Conservation (phyloP, 2,329 filamentous ascomycete genomes). For the Paraconiothyrium sp. region DNA sequence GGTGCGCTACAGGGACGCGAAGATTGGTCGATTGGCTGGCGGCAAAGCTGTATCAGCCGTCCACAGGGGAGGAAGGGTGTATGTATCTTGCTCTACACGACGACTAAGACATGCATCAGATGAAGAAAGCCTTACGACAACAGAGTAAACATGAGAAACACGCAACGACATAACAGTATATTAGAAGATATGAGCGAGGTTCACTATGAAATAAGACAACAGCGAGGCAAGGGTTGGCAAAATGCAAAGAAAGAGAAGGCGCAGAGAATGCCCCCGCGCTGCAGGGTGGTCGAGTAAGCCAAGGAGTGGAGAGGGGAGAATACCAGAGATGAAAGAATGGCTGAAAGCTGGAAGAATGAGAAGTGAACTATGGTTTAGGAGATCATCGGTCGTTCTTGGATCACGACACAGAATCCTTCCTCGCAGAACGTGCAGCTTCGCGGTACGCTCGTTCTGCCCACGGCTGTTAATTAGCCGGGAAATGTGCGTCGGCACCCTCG, state of each 20-base stretch:
- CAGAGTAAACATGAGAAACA: not conserved
- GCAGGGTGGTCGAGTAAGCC: not conserved
- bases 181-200: not conserved
- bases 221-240: not conserved
- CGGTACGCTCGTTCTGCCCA: constrained; percentile 4
- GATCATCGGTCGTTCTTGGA: not conserved
- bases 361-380: not conserved
- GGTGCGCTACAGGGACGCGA: not conserved
- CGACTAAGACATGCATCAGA: not conserved
- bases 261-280: not conserved
- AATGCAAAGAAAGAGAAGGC: not conserved
- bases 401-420: constrained; percentile 7
- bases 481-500: constrained; percentile 6
- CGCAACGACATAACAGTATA: not conserved
- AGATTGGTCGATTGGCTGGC: not conserved
- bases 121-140: not conserved
- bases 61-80: too few species aligned
- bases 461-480: constrained; percentile 8
- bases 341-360: not conserved
- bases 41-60: too few species aligned
- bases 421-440: not conserved
- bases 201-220: not conserved
- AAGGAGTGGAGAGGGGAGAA: not conserved
- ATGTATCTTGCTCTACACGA: not conserved
- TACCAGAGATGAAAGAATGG: not conserved